Evolutionary conservation across 1,284 basidiomycete species (phyloP), one percentile per base, ranked within the genome.

Genomic region (Crocinoboletus sp.): DNA sequence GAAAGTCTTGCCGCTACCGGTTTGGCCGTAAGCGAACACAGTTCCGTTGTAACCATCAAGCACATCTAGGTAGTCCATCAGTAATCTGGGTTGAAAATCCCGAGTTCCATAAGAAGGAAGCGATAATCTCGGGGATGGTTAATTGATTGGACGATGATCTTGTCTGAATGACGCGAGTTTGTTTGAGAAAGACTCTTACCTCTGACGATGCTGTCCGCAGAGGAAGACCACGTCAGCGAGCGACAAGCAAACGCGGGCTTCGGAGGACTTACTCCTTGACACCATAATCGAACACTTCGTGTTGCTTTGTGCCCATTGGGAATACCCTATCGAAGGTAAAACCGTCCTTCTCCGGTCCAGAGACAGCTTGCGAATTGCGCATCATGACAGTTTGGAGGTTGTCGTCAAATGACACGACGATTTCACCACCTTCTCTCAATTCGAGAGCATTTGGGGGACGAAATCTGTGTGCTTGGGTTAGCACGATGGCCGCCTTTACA

Each of bases 31-130:
- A 36, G 96, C 96, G 67, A 99, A 99, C 28, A 97, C 83, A 0
- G 94, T 97, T 40, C 95, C 95, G 60, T 99, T 99, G 74, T 99
- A 99, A 12, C 96, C 96, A 68, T 94, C 89, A 65, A 99, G 81
- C 42, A 99, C 96, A 78, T 99, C 95, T 95, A 50, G 38, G 36
- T 35, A 44, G 33, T 29, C 20, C 10, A 49, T 63, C 40, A 63
- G 53, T 45, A 20, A 60, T 50, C 44, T 38, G 25, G 20, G 17
- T 41, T 25, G 24, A 53, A 37, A 27, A 50, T 27, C 37, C 19
- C 33, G 31, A 22, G 27, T 35, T 29, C 24, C 30, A 39, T 24
- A 39, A 37, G 46, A 39, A 42, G 30, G 24, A 45, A 41, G 28
- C 12, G 38, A 45, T 38, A 33, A 41, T 46, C 33, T 36, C 44